phyloP scores from a whole-genome alignment of 345 rosid species.

The Bruguiera sexangula region DNA sequence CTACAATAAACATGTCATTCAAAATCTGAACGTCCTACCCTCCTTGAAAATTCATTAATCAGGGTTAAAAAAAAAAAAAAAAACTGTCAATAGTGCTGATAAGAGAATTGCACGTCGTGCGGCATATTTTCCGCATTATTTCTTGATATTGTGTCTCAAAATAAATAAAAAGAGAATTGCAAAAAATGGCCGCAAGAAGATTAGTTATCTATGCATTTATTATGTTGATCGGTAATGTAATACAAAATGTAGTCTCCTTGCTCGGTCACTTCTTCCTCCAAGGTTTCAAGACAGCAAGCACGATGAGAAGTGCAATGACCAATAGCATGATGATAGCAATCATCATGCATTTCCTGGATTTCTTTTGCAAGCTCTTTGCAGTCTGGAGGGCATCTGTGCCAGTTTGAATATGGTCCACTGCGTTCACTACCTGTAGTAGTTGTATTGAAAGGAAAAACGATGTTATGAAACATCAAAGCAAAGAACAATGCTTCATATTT shows the following conservation, averaged over 20 bases:
- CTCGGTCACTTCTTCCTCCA: slow-evolving; percentile 42
- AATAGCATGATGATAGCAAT: slow-evolving; percentile 50
- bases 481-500: background rate
- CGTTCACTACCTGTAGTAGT: slow-evolving; percentile 40
- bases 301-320: slow-evolving; percentile 45
- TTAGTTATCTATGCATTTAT: no score
- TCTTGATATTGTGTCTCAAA: background rate
- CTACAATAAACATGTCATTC: background rate
- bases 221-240: no score
- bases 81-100: no score
- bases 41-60: no score
- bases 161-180: background rate
- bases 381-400: slow-evolving; percentile 51
- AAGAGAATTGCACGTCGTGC: background rate
- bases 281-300: slow-evolving; percentile 53
- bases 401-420: slow-evolving; percentile 50
- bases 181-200: no score
- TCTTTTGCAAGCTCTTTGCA: slow-evolving; percentile 53
- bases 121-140: background rate
- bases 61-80: no score
- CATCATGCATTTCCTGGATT: slow-evolving; percentile 66
- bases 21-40: background rate
- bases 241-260: background rate
- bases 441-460: background rate
- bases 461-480: background rate